phyloP scores from a whole-genome alignment of 768 basidiomycete species.

The Lactarius evosmus region DNA sequence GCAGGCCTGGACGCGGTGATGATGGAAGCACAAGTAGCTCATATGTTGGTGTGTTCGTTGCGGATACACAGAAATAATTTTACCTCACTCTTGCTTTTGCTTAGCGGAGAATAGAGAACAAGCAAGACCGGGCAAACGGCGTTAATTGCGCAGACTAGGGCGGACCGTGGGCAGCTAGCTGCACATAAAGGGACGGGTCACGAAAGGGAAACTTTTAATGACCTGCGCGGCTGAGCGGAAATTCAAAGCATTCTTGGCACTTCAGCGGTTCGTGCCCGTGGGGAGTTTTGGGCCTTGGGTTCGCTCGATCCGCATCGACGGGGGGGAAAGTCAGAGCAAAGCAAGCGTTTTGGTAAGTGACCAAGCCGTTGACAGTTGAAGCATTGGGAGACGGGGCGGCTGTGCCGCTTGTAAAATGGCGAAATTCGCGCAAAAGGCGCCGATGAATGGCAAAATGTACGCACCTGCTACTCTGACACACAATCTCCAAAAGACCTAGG shows the following conservation, averaged over 20 bases:
- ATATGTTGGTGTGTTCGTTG: not conserved
- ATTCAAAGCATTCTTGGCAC: not conserved
- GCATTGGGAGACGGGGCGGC: not conserved
- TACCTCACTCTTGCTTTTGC: not conserved
- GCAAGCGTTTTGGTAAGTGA: not conserved
- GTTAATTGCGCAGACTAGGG: conserved; percentile 12
- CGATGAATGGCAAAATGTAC: conserved; percentile 24
- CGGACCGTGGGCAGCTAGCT: not conserved
- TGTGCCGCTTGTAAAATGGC: conserved; percentile 5
- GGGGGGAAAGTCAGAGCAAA: not conserved
- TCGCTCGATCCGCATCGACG: conserved; percentile 11
- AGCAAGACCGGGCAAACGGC: conserved; percentile 6
- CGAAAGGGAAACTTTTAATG: not conserved
- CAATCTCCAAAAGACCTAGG: not conserved
- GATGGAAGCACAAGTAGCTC: not conserved
- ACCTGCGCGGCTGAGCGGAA: not conserved
- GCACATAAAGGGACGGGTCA: not conserved
- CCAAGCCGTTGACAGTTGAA: not conserved
- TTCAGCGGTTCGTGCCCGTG: not conserved
- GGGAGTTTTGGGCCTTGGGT: not conserved
- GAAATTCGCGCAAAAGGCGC: conserved; percentile 16
- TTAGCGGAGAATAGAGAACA: not conserved
- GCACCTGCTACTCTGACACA: conserved; percentile 2
- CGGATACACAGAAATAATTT: not conserved
- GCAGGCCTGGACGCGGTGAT: not conserved